Base-by-base conservation (phyloP, 1,284 basidiomycete species). In the Cryptococcus amylolentus region DNA sequence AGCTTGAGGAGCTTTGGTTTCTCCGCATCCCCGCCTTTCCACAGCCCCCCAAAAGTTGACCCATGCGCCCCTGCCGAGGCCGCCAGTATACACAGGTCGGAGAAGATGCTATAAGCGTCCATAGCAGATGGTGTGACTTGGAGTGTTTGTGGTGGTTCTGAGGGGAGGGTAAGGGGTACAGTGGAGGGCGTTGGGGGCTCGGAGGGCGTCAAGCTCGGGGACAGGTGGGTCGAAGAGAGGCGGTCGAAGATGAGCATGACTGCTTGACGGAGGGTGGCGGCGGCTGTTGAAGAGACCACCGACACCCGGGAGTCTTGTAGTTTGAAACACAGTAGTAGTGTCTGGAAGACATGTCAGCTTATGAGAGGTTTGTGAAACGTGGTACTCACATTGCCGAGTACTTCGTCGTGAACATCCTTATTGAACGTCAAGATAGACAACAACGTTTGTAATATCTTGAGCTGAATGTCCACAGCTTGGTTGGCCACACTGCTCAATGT, bases 221-320 rank as follows among this genome's bases (percentile, higher is more conserved):
- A 8, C 10, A 35, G 31, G 10, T 35, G 31, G 31, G 31, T 35
- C 14, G 57, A 48, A 4, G 63, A 66, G 69, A 98, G 88, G 69
- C 96, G 94, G 78, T 98, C 95, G 50, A 98, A 91, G 13, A 98
- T 87, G 64, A 96, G 90, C 93, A 98, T 98, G 54, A 98, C 91
- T 1, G 96, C 83, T 74, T 98, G 95, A 1, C 95, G 87, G 7
- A 98, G 83, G 0, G 94, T 98, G 0, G 96, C 95, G 0, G 94
- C 94, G 0, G 95, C 96, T 1, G 95, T 98, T 0, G 92, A 96
- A 4, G 92, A 95, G 6, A 98, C 95, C 31, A 98, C 95, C 0
- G 89, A 88, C 26, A 96, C 96, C 58, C 90, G 86, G 6, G 91
- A 94, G 63, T 98, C 94, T 76, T 97, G 94, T 26, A 98, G 80